Evolutionary conservation across 2,329 filamentous ascomycete genomes (phyloP), one percentile per base, ranked within the genome.

Genomic region (Albifimbria verrucaria): DNA sequence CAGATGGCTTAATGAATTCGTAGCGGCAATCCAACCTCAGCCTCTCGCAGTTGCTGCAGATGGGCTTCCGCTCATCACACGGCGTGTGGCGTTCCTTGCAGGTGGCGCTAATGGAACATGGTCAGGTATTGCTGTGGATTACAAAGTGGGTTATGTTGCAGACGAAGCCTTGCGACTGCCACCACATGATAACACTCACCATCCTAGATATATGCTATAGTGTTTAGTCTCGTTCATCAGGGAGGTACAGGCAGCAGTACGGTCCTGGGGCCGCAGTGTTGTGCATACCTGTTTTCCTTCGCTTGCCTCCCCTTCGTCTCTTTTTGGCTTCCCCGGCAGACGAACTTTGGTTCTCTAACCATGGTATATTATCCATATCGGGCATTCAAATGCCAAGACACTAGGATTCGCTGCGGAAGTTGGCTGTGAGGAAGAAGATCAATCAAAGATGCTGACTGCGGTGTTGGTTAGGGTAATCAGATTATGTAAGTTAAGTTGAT

Each of bases 41-140:
- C 12, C 50, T 46, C 17, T 28, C 12, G 42, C 53, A 55, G 24
- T 52, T 49, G 17, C 50, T 46, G 23, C 53, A 55, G 41, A 49
- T 21, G 12, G 53, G 52, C n/a, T 48, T 50, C 11, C 21, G 41
- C 52, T 53, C 52, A 26, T 53, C 52, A 25, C 52, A 53, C 9
- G 39, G 39, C 9, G 39, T 43, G 39, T 43, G 39, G 20, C 39
- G 39, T 43, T 9, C 39, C 20, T 43, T 43, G n/a, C 39, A 43
- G 15, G 39, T 43, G 18, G 9, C 9, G n/a, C 39, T 43, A 43
- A 43, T 43, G 39, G 20, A 10, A n/a, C 39, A 43, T 10, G 9
- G 39, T 21, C 9, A 43, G n/a, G 18, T 7, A 43, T 7, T 17
- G 9, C 15, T 10, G 39, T 7, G 15, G 7, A 43, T 10, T 10